Base-by-base conservation (phyloP, 2,329 filamentous ascomycete genomes). In the Myriosclerotinia curreyana region DNA sequence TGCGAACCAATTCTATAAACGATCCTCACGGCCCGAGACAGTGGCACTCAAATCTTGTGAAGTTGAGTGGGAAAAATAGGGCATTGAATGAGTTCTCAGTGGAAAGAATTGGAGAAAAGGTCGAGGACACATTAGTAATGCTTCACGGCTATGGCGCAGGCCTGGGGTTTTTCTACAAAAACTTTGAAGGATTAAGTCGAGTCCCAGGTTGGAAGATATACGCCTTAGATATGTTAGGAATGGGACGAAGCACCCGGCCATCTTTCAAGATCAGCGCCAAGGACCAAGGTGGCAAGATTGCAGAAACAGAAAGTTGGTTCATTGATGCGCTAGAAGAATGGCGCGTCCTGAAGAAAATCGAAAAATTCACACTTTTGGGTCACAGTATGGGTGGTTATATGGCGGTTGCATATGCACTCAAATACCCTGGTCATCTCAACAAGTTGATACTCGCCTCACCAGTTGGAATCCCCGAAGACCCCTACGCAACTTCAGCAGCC, bases 161-260 rank as follows among this genome's bases (percentile, higher is more conserved):
- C 0, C 82, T 99, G 0, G 95, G 94, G 28, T 98, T 99, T 78
- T 99, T 96, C 81, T 99, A 97, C 82, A 94, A 95, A 78, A 99
- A 99, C 75, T 96, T 96, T 66, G 95, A 99, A 76, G 86, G 88
- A 7, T 79, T 99, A 42, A 93, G 89, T 53, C 86, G 93, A 22
- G 79, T 86, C 1, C 81, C 83, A 36, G 92, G 93, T 36, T 96
- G 95, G 87, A 93, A 91, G 72, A 79, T 99, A 22, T 98, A 95
- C 74, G 92, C 94, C 0, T 80, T 99, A n/a, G 94, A 99, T 73
- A 86, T 98, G 82, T 82, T 97, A 20, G 94, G 94, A 65, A 97
- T 97, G 91, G 94, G 94, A 65, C 88, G 96, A 72, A 96, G 91
- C 64, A 88, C 86, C 34, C 83, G 94, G 6, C 94, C 95, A 2